Conservation (phyloP, 441 rosid species). For the Metrosideros polymorpha region DNA sequence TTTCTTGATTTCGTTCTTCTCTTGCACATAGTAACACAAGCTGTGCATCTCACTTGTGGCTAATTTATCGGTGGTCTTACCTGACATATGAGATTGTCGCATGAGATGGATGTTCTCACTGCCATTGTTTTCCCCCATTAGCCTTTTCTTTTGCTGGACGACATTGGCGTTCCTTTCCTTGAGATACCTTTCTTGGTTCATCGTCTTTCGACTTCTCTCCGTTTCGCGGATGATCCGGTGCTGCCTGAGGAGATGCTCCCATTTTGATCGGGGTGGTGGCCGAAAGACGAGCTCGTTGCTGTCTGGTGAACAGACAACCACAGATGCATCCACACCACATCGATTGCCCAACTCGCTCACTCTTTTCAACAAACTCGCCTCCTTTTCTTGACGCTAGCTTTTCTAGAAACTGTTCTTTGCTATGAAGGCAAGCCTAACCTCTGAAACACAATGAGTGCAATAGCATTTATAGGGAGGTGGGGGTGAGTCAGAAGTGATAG, state of each 20-base stretch:
- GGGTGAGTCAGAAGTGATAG: background rate
- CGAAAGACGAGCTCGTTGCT: conserved; percentile 18
- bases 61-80: background rate
- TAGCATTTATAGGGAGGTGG: background rate
- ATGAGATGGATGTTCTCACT: conserved; percentile 12
- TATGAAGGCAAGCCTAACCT: conserved; percentile 8
- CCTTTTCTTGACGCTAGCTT: conserved; percentile 16
- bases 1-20: conserved; percentile 12
- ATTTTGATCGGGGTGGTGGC: conserved; percentile 8
- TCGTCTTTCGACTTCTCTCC: conserved; percentile 22
- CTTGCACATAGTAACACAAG: conserved; percentile 12
- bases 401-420: conserved; percentile 5
- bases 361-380: conserved; percentile 8
- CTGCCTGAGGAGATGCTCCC: conserved; percentile 3
- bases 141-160: conserved; percentile 17
- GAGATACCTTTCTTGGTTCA: conserved; percentile 23
- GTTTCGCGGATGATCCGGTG: conserved; percentile 11
- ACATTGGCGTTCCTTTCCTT: conserved; percentile 20
- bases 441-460: background rate
- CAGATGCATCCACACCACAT: conserved; percentile 23
- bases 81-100: conserved; percentile 4
- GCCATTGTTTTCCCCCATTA: conserved; percentile 10
- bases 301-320: conserved; percentile 19
- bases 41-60: background rate
- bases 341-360: conserved; percentile 19